These are phyloP conservation scores for Kingdonia uniflora DNA, from an alignment of 164 flowering plant species.

Conservation along the genomic window DNA sequence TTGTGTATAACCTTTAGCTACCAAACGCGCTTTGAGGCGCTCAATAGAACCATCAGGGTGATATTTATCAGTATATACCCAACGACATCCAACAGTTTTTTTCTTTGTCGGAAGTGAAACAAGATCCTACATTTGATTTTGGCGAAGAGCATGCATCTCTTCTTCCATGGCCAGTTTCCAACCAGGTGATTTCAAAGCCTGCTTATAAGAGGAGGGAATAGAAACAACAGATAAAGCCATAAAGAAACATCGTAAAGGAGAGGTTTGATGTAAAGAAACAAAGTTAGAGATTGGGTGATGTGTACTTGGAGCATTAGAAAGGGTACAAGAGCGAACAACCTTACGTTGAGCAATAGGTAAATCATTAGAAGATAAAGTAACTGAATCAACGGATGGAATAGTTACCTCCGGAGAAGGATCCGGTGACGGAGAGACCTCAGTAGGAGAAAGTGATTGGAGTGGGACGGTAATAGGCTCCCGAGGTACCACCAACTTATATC, in stretches of 20 bases:
- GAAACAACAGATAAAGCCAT: not conserved
- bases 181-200: not conserved
- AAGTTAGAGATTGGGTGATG: not conserved
- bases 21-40: not conserved
- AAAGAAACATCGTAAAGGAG: too few species aligned
- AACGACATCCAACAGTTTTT: not conserved
- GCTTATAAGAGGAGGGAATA: not conserved
- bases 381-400: not conserved
- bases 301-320: not conserved
- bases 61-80: not conserved
- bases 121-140: not conserved
- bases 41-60: not conserved
- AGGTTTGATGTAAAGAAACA: not conserved
- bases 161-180: not conserved
- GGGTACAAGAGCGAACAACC: not conserved
- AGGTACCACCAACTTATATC: not conserved
- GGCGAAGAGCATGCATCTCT: not conserved
- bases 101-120: not conserved
- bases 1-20: not conserved
- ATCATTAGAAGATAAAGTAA: too few species aligned
- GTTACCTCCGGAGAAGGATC: not conserved
- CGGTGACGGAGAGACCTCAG: not conserved
- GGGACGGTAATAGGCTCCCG: not conserved
- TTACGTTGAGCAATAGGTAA: not conserved
- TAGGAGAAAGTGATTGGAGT: not conserved